Evolutionary conservation across 805 yeast genomes (phyloP), one percentile per base, ranked within the genome.

Genomic region (Scheffersomyces ergatensis): DNA sequence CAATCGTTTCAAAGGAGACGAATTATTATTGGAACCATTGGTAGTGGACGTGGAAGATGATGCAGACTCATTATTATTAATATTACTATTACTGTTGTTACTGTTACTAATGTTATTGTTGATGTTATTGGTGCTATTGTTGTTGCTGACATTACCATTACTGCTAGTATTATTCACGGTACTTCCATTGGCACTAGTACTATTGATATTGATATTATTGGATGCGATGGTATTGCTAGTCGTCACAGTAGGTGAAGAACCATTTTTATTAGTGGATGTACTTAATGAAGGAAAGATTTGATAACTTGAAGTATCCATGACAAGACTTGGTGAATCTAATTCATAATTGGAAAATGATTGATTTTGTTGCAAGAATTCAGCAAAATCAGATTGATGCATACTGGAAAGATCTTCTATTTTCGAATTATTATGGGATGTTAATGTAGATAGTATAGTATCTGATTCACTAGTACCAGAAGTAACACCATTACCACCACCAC

Each of bases 1-100:
- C 37, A 68, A 53, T 36, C 70, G 54, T 38, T 59, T 60, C 42
- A 67, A 53, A 2, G 72, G 74, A 14, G 36, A 33, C 5, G 25
- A 14, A 16, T 15, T 34, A 11, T 33, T 21, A 17, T 13, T 33
- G 5, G 29, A 21, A 31, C 13, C 31, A n/a, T 30, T 25, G 6
- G 21, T 26, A 4, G 23, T 6, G 9, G 17, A 15, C 24, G 24
- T 27, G 13, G 25, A 33, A 5, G 33, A 9, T 23, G 36, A 32
- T 14, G 27, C 34, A 9, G 41, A 23, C 11, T 21, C 14, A 3
- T 20, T 17, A 25, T 18, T 26, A 20, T 20, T 25, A 4, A 33
- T 34, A 12, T 19, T 29, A 18, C 19, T 36, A 13, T 19, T 32
- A 19, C 16, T 15, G n/a, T n/a, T n/a, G 14, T 31, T 27, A 16